These are phyloP conservation scores for Debaryomyces prosopidis DNA, from an alignment of 805 yeast species.

Conservation along the genomic window DNA sequence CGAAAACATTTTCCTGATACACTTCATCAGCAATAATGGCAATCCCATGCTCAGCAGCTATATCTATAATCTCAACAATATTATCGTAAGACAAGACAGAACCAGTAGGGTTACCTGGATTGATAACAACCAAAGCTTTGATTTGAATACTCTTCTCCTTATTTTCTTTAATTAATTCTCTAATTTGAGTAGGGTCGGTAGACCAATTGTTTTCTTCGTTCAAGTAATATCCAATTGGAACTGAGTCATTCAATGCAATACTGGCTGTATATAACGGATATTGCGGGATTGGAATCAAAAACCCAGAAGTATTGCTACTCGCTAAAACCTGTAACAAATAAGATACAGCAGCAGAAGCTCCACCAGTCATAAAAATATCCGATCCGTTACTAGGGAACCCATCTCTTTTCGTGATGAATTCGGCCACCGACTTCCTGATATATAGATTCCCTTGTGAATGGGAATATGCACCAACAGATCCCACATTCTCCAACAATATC, in stretches of 20 bases:
- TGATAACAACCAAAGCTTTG: conserved; percentile 85
- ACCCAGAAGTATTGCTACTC: conserved; percentile 68
- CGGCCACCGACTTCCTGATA: conserved; percentile 77
- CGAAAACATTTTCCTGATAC: conserved; percentile 88
- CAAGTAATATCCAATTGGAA: conserved; percentile 82
- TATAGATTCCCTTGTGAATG: conserved; percentile 83
- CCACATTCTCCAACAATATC: conserved; percentile 57
- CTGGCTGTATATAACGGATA: conserved; percentile 98
- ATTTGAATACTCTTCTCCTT: conserved; percentile 56
- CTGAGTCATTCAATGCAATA: conserved; percentile 77
- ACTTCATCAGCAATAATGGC: conserved; percentile 97
- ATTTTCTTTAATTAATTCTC: conserved; percentile 51
- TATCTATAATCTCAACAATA: conserved; percentile 67
- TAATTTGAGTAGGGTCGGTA: conserved; percentile 67
- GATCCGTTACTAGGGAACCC: conserved; percentile 63
- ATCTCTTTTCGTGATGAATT: conserved; percentile 78
- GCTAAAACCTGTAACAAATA: conserved; percentile 72
- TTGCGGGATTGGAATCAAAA: conserved; percentile 94
- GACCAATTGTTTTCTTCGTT: conserved; percentile 86
- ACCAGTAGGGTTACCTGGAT: conserved; percentile 99
- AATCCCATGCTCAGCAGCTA: conserved; percentile 83
- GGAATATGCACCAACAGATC: conserved; percentile 94
- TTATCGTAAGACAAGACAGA: conserved; percentile 66
- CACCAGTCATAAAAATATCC: conserved; percentile 82
- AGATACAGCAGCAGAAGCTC: conserved; percentile 94